Evolutionary conservation across 345 rosid species (phyloP), one percentile per base, ranked within the genome.

Genomic region (Salix arbutifolia): DNA sequence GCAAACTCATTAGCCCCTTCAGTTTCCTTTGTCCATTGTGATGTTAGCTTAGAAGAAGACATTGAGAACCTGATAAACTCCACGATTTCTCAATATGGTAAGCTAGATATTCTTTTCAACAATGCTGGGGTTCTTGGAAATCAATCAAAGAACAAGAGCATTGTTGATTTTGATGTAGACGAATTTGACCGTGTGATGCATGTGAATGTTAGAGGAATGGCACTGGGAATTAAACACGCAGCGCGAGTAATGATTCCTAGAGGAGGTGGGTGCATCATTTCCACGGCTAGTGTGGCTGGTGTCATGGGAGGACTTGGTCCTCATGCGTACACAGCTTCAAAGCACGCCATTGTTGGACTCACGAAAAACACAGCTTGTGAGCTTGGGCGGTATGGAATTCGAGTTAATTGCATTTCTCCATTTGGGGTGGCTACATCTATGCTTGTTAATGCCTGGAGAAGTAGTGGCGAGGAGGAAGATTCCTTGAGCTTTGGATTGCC

Each of bases 301-400:
- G 94, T 91, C 31, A 78, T 88, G 91, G 96, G 97, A 1, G 97
- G 97, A 4, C 86, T 93, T 50, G 98, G 96, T 0, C 98, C 98
- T 4, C 97, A 91, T 71, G 93, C 97, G 3, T 93, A 93, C 80
- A 86, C 98, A 8, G 97, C 97, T 9, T 93, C 98, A 2, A 93
- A 90, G 67, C 98, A 93, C 72, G 98, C 97, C 70, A 89, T 89
- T 53, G 90, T 91, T 58, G 98, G 98, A 60, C 73, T 93, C 12
- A 93, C 97, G 2, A 91, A 90, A 83, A 93, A 90, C 83, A 79
- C 92, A 3, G 95, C 97, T 1, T 89, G 94, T 44, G 98, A 93
- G 87, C 83, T 93, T 1, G 95, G 98, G 0, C 82, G 77, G 64
- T 83, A 83, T 56, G 98, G 98, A 74, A 89, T 94, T 65, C 83